Percentiles rank a stretch among this genome's conserved stretches.
Evolutionary conservation across 2,329 filamentous ascomycete species (phyloP).

Genomic region (Neonectria sp.): DNA sequence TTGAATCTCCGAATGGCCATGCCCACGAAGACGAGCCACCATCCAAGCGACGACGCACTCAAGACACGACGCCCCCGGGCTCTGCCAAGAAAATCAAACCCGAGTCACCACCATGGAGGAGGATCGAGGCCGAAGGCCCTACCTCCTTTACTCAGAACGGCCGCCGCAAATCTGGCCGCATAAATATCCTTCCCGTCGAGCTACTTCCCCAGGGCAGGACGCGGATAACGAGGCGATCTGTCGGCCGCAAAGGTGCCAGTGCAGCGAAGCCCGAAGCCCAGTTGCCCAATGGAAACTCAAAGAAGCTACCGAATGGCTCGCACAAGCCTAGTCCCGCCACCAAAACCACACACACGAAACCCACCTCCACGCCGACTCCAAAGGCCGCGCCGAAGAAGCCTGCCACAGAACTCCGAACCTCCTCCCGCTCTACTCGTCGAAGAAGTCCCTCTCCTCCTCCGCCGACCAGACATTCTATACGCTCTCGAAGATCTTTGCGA

Average conservation of each 20-base stretch:
- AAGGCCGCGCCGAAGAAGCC: constrained; percentile 51
- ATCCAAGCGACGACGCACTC: constrained; percentile 76
- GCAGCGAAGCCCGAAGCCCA: constrained; percentile 49
- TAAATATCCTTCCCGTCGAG: constrained; percentile 71
- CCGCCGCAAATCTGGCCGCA: constrained; percentile 76
- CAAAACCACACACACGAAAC: constrained; percentile 43
- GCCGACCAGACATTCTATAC: constrained; percentile 57
- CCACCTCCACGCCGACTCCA: constrained; percentile 45
- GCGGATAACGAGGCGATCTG: constrained; percentile 64
- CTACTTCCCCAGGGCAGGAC: constrained; percentile 65
- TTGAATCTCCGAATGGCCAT: constrained; percentile 58
- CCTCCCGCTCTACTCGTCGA: constrained; percentile 55
- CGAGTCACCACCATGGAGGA: constrained; percentile 95
- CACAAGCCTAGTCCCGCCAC: constrained; percentile 46
- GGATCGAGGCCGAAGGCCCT: constrained; percentile 85
- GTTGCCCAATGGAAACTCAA: constrained; percentile 44
- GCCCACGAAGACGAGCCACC: constrained; percentile 64
- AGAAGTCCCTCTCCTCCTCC: constrained; percentile 58
- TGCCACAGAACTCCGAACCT: constrained; percentile 47
- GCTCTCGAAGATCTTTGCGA: constrained; percentile 61
- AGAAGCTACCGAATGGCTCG: constrained; percentile 45
- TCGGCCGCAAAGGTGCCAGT: constrained; percentile 52
- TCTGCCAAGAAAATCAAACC: constrained; percentile 62
- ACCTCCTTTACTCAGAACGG: constrained; percentile 86
- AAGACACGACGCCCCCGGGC: constrained; percentile 61